Evolutionary conservation across 805 yeast genomes (phyloP).

Genomic region (Hanseniaspora valbyensis): DNA sequence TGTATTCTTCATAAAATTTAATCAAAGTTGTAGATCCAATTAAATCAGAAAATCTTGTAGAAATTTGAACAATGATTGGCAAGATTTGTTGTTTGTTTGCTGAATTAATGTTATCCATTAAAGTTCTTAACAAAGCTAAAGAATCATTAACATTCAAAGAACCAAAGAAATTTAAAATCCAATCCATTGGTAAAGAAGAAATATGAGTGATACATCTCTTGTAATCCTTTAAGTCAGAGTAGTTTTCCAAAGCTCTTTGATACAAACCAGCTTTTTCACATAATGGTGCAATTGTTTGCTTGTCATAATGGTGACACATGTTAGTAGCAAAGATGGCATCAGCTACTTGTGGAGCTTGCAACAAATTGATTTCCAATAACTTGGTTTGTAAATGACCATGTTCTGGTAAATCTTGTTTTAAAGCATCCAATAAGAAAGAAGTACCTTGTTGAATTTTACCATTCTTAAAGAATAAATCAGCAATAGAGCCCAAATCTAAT

Average conservation of each 20-base stretch:
- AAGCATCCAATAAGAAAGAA: constrained; percentile 87
- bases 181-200: constrained; percentile 72
- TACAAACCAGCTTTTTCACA: constrained; percentile 93
- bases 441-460: constrained; percentile 96
- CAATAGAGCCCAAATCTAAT: constrained; percentile 68
- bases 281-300: constrained; percentile 79
- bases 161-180: constrained; percentile 89
- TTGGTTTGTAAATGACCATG: constrained; percentile 95
- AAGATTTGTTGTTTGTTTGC: constrained; percentile 45
- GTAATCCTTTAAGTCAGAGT: constrained; percentile 87
- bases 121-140: constrained; percentile 72
- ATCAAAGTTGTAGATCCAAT: constrained; percentile 78
- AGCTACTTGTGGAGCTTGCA: constrained; percentile 98
- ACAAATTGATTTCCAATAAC: constrained; percentile 78
- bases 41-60: constrained; percentile 89
- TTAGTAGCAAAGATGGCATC: constrained; percentile 94
- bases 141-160: constrained; percentile 91
- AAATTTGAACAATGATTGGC: constrained; percentile 90
- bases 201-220: constrained; percentile 90
- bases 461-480: constrained; percentile 90
- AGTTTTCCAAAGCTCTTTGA: constrained; percentile 94
- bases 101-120: constrained; percentile 66
- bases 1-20: constrained; percentile 85
- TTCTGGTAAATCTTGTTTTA: constrained; percentile 84
- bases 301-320: constrained; percentile 92